Percentiles rank a stretch among this genome's conserved stretches.
Evolutionary conservation across 164 flowering plant species (phyloP).

Genomic region (Warburgia ugandensis): DNA sequence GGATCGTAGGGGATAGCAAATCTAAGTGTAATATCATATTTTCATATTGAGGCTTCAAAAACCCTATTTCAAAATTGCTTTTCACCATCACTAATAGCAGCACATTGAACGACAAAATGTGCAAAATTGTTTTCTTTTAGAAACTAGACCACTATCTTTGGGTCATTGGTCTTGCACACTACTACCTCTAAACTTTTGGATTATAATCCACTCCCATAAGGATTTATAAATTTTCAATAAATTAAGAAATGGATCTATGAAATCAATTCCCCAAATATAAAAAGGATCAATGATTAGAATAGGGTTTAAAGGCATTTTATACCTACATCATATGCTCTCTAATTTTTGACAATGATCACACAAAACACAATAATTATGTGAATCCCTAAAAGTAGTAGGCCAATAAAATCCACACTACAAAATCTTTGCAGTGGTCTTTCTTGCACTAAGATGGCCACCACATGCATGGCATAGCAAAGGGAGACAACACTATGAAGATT

Average conservation of each 20-base stretch:
- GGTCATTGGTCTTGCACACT: neutral
- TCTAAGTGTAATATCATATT: neutral
- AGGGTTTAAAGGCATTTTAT: neutral
- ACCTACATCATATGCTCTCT: neutral
- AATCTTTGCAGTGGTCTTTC: too few relatives aligned
- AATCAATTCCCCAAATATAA: neutral
- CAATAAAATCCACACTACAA: too few relatives aligned
- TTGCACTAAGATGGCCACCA: too few relatives aligned
- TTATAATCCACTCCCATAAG: neutral
- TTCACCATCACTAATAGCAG: neutral
- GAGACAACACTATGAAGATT: neutral
- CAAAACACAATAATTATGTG: neutral
- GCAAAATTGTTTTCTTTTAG: neutral
- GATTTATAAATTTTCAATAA: neutral
- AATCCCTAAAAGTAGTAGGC: too few relatives aligned
- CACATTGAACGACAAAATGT: neutral
- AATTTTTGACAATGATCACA: neutral
- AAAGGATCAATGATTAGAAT: neutral
- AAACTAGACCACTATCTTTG: neutral
- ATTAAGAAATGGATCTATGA: neutral
- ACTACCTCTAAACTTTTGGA: neutral
- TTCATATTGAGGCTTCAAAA: neutral
- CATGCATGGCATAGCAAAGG: too few relatives aligned
- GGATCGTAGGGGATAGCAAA: neutral
- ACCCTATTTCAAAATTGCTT: neutral